Evolutionary conservation across 2,329 filamentous ascomycete genomes (phyloP).

Genomic region (Sarocladiaceae sp.): DNA sequence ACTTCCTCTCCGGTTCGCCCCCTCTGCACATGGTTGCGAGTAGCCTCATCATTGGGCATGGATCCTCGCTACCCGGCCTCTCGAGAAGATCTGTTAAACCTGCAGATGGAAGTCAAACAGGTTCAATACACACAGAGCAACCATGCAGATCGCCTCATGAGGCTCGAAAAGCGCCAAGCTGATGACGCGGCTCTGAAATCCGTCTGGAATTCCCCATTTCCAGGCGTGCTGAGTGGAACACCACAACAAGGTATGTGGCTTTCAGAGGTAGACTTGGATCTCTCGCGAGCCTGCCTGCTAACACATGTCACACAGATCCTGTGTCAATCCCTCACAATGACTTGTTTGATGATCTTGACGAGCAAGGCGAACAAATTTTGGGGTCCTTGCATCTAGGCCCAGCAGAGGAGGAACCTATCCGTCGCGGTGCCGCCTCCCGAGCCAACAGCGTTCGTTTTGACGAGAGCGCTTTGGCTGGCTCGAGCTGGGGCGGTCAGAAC

Average conservation of each 20-base stretch:
- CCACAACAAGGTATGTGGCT: slow-evolving; percentile 72
- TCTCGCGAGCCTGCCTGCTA: slow-evolving; percentile 15
- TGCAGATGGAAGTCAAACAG: slow-evolving; percentile 69
- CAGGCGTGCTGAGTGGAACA: slow-evolving; percentile 76
- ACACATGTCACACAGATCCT: slow-evolving; percentile 28
- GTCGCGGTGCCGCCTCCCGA: slow-evolving; percentile 81
- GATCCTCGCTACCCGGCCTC: slow-evolving; percentile 57
- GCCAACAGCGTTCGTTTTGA: slow-evolving; percentile 98
- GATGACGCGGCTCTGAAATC: slow-evolving; percentile 71
- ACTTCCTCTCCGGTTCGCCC: no score
- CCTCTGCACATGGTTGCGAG: background rate
- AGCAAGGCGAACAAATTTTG: slow-evolving; percentile 75
- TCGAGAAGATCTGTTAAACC: slow-evolving; percentile 62
- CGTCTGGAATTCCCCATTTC: slow-evolving; percentile 92
- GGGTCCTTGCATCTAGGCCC: slow-evolving; percentile 76
- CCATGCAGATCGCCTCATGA: slow-evolving; percentile 57
- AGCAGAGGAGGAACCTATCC: slow-evolving; percentile 78
- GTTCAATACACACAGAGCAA: slow-evolving; percentile 59
- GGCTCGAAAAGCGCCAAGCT: slow-evolving; percentile 63
- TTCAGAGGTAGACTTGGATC: background rate
- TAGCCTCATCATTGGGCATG: slow-evolving; percentile 43
- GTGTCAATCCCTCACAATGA: slow-evolving; percentile 76
- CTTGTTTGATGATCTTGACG: slow-evolving; percentile 86
- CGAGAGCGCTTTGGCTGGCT: slow-evolving; percentile 87
- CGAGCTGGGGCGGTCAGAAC: slow-evolving; percentile 72